Conservation (phyloP, 352 stramenopile genomes). For the Globisporangium emineosum region DNA sequence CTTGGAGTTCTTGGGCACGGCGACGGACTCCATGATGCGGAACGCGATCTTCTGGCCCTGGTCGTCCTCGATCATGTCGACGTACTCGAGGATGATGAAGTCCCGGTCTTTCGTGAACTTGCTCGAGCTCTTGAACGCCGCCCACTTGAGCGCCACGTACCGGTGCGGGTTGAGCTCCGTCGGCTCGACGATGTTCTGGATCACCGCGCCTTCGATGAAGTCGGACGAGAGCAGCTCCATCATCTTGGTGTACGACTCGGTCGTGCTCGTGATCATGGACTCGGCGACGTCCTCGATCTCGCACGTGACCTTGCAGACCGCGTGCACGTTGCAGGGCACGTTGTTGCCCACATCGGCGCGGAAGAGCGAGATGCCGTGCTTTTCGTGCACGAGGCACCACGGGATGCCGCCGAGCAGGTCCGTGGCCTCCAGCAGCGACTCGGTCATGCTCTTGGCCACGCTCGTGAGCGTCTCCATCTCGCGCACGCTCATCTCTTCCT, state of each 20-base stretch:
- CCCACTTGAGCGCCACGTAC: slow-evolving; percentile 85
- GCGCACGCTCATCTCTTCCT: slow-evolving; percentile 36
- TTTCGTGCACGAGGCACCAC: slow-evolving; percentile 76
- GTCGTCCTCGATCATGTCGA: slow-evolving; percentile 86
- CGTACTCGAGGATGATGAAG: slow-evolving; percentile 84
- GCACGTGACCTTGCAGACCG: slow-evolving; percentile 75
- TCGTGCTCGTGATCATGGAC: slow-evolving; percentile 78
- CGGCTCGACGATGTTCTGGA: slow-evolving; percentile 79
- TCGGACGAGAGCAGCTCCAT: slow-evolving; percentile 83
- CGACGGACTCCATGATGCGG: slow-evolving; percentile 82
- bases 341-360: slow-evolving; percentile 55
- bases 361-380: slow-evolving; percentile 83
- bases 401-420: slow-evolving; percentile 69
- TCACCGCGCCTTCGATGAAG: slow-evolving; percentile 77
- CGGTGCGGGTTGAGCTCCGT: slow-evolving; percentile 60
- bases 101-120: slow-evolving; percentile 78
- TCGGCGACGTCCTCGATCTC: slow-evolving; percentile 81
- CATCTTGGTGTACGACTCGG: slow-evolving; percentile 81
- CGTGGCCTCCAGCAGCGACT: slow-evolving; percentile 69
- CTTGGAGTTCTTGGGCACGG: slow-evolving; percentile 52
- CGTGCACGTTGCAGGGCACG: slow-evolving; percentile 83
- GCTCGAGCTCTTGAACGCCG: slow-evolving; percentile 80
- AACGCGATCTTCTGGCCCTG: slow-evolving; percentile 83
- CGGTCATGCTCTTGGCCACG: slow-evolving; percentile 79
- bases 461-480: slow-evolving; percentile 70